Percentiles rank a stretch among this genome's conserved stretches.
Conservation (phyloP, 768 basidiomycete species). For the Collybia sordida region DNA sequence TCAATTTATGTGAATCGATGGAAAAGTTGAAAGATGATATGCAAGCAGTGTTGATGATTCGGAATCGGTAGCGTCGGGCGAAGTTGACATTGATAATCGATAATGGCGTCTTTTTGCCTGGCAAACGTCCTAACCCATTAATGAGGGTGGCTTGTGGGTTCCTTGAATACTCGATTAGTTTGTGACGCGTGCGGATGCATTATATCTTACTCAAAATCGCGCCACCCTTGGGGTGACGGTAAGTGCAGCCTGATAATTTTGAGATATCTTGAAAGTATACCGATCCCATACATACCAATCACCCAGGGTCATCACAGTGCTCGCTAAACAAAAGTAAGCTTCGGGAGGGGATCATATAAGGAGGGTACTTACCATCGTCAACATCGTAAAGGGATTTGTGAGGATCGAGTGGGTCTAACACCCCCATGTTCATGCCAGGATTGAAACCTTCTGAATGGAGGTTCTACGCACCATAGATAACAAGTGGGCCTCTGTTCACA, state of each 20-base stretch:
- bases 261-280: not conserved
- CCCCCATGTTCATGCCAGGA: too few species aligned
- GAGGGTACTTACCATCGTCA: not conserved
- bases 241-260: not conserved
- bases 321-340: not conserved
- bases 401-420: conserved; percentile 19
- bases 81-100: conserved; percentile 32
- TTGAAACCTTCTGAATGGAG: too few species aligned
- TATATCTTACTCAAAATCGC: not conserved
- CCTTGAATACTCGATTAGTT: too few species aligned
- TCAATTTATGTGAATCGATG: conserved; percentile 40
- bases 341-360: too few species aligned
- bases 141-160: conserved; percentile 17
- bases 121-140: conserved; percentile 38
- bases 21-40: conserved; percentile 38
- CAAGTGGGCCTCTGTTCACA: too few species aligned
- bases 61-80: conserved; percentile 32
- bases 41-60: conserved; percentile 32
- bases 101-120: conserved; percentile 17
- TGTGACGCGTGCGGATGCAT: conserved; percentile 1
- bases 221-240: not conserved
- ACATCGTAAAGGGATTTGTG: not conserved
- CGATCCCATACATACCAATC: conserved; percentile 2
- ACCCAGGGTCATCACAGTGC: not conserved
- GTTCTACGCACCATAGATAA: too few species aligned